phyloP scores from a whole-genome alignment of 768 basidiomycete species.

The Psilocybe cubensis region DNA sequence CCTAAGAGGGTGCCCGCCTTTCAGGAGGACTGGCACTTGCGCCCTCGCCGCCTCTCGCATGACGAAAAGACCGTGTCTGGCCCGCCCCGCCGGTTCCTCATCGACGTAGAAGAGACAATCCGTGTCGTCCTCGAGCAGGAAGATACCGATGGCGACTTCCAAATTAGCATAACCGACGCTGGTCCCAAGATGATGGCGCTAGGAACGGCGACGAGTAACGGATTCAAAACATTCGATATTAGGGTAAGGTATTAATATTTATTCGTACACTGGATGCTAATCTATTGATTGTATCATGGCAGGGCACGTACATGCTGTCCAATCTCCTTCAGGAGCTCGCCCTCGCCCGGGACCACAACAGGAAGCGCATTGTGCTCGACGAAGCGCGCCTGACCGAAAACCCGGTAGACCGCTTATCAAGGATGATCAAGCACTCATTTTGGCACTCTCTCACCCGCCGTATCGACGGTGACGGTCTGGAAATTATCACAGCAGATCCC shows the following conservation, averaged over 20 bases:
- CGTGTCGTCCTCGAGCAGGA: slow-evolving; percentile 96
- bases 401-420: slow-evolving; percentile 92
- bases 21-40: slow-evolving; percentile 73
- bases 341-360: slow-evolving; percentile 90
- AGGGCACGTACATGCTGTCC: slow-evolving; percentile 99
- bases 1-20: slow-evolving; percentile 75
- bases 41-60: slow-evolving; percentile 85
- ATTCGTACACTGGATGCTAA: neutral
- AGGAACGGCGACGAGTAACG: slow-evolving; percentile 96
- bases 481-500: slow-evolving; percentile 97
- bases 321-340: slow-evolving; percentile 99
- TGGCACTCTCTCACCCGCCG: slow-evolving; percentile 97
- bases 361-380: slow-evolving; percentile 97
- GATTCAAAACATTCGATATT: slow-evolving; percentile 97
- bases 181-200: slow-evolving; percentile 96
- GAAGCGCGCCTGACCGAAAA: slow-evolving; percentile 98
- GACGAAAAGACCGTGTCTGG: slow-evolving; percentile 85
- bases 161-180: slow-evolving; percentile 95
- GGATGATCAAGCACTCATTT: slow-evolving; percentile 98
- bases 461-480: slow-evolving; percentile 96
- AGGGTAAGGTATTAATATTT: slow-evolving; percentile 52
- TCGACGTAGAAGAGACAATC: slow-evolving; percentile 98
- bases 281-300: slow-evolving; percentile 19
- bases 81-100: slow-evolving; percentile 89
- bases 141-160: slow-evolving; percentile 96